These are phyloP conservation scores for Cyberlindnera americana DNA, from an alignment of 805 yeast species.

Conservation along the genomic window DNA sequence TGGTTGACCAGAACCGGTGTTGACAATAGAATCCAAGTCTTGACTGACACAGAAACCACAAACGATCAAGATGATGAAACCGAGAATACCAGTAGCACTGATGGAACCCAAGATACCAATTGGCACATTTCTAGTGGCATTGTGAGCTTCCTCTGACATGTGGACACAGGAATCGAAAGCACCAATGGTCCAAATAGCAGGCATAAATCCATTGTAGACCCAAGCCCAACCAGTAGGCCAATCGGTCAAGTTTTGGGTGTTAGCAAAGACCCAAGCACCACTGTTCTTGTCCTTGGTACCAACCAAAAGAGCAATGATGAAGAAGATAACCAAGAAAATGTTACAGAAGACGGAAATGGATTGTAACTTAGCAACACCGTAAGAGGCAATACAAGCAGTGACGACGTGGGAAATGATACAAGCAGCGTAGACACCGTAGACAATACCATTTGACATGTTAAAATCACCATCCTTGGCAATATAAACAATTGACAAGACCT, in stretches of 20 bases:
- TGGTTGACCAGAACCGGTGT: conserved; percentile 49
- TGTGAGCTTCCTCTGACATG: conserved; percentile 65
- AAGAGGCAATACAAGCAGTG: conserved; percentile 55
- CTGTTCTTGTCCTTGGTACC: conserved; percentile 44
- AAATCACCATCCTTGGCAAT: conserved; percentile 53
- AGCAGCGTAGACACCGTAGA: conserved; percentile 66
- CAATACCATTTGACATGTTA: conserved; percentile 47
- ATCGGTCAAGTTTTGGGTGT: conserved; percentile 42
- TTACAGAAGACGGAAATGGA: conserved; percentile 55
- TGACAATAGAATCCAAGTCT: conserved; percentile 30
- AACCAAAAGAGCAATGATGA: conserved; percentile 61
- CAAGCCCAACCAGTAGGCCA: conserved; percentile 61
- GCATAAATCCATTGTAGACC: conserved; percentile 49
- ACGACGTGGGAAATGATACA: conserved; percentile 49
- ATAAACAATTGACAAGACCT: conserved; percentile 55
- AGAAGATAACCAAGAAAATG: conserved; percentile 46
- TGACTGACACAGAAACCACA: conserved; percentile 46
- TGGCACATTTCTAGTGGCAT: conserved; percentile 59
- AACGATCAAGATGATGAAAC: conserved; percentile 53
- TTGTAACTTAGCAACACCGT: conserved; percentile 55
- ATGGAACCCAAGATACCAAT: conserved; percentile 60
- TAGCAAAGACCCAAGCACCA: conserved; percentile 52
- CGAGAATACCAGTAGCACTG: conserved; percentile 50
- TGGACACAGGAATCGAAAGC: conserved; percentile 70
- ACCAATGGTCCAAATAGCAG: conserved; percentile 72